Percentiles rank a stretch among this genome's conserved stretches.
phyloP scores from a whole-genome alignment of 2,329 filamentous ascomycete species.

The Nannizziopsis arthrosporioides region DNA sequence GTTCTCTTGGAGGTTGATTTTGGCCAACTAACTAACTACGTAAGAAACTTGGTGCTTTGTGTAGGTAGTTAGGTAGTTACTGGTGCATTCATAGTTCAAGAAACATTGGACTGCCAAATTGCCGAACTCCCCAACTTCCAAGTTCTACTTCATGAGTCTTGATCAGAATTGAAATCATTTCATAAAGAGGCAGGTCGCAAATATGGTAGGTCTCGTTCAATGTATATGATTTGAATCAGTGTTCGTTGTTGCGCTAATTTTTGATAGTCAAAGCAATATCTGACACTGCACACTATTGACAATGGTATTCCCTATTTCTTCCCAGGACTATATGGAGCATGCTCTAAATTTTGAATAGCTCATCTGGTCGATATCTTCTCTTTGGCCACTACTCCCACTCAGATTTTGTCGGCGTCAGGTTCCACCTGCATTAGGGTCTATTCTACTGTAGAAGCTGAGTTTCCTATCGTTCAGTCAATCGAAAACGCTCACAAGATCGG shows the following conservation, averaged over 20 bases:
- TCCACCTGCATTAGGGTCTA: conserved; percentile 72
- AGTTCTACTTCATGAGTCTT: too few species aligned
- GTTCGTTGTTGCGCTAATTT: neutral
- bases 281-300: conserved; percentile 83
- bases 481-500: conserved; percentile 72
- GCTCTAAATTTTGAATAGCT: conserved; percentile 41
- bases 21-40: too few species aligned
- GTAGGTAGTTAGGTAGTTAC: too few species aligned
- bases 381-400: conserved; percentile 60
- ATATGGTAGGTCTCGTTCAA: neutral
- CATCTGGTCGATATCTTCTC: conserved; percentile 78
- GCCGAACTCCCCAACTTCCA: too few species aligned
- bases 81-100: too few species aligned
- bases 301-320: conserved; percentile 49
- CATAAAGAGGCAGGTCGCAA: conserved; percentile 18
- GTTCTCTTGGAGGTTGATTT: too few species aligned
- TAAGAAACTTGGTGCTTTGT: too few species aligned
- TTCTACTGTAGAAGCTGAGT: conserved; percentile 58
- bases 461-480: conserved; percentile 69
- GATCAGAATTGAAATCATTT: too few species aligned
- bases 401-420: conserved; percentile 74
- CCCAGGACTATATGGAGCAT: conserved; percentile 16
- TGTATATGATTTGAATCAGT: neutral
- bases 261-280: conserved; percentile 87
- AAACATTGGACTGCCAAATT: too few species aligned